A percentile compares a stretch with the other conserved stretches of the same genome.
These are phyloP conservation scores for Plenodomus lindquistii DNA, from an alignment of 2,329 filamentous ascomycete species.

Conservation along the genomic window DNA sequence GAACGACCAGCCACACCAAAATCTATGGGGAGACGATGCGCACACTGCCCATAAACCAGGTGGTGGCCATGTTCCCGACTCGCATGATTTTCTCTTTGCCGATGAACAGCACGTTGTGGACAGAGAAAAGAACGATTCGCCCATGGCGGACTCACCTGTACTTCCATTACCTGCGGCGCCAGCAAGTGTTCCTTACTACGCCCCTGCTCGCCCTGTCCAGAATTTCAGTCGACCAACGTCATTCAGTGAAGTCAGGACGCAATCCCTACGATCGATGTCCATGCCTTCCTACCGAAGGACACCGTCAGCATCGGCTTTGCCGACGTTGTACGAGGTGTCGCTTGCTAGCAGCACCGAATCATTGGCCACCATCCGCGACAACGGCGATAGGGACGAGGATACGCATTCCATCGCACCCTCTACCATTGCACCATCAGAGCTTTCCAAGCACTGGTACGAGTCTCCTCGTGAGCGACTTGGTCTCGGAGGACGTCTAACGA, in stretches of 20 bases:
- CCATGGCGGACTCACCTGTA: slow-evolving; percentile 10
- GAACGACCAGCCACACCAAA: slow-evolving; percentile 23
- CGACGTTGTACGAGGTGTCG: slow-evolving; percentile 39
- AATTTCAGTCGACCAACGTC: slow-evolving; percentile 31
- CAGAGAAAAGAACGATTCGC: slow-evolving; percentile 11
- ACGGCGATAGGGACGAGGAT: slow-evolving; percentile 19
- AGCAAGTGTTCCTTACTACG: slow-evolving; percentile 17
- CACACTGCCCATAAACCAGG: slow-evolving; percentile 14
- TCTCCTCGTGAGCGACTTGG: slow-evolving; percentile 44
- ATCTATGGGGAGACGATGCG: slow-evolving; percentile 18
- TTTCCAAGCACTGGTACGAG: slow-evolving; percentile 42
- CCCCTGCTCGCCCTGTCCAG: slow-evolving; percentile 19
- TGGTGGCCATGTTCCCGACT: slow-evolving; percentile 26
- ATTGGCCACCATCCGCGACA: slow-evolving; percentile 13
- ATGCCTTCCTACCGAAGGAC: slow-evolving; percentile 17
- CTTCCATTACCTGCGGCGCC: slow-evolving; percentile 2
- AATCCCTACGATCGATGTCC: slow-evolving; percentile 8
- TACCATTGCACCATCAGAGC: slow-evolving; percentile 40
- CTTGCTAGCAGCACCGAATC: slow-evolving; percentile 32
- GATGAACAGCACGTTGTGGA: slow-evolving; percentile 9
- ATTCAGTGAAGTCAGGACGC: slow-evolving; percentile 5
- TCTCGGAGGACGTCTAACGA: slow-evolving; percentile 40
- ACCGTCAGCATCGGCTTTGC: slow-evolving; percentile 24
- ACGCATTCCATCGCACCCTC: slow-evolving; percentile 31
- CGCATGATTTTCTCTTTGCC: slow-evolving; percentile 35